phyloP scores from a whole-genome alignment of 176 grass and related monocot genomes.

The Aegilops umbellulata region DNA sequence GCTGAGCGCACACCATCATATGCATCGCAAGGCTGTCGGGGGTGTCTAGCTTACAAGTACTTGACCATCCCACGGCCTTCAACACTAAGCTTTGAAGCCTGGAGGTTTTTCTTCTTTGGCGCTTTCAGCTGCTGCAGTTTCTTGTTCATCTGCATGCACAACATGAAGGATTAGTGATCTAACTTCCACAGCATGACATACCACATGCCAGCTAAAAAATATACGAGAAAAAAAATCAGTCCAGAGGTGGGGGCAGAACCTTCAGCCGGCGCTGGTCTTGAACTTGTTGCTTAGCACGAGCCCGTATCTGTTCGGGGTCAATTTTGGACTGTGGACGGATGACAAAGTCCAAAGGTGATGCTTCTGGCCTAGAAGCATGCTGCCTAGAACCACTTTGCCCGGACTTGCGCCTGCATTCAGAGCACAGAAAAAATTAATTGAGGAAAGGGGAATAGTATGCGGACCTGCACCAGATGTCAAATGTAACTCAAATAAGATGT shows the following conservation, averaged over 20 bases:
- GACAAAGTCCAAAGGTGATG: constrained; percentile 85
- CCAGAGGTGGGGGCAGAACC: constrained; percentile 29
- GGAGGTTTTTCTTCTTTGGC: constrained; percentile 91
- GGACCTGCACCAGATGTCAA: neutral
- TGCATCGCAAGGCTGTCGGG: neutral
- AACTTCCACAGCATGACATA: neutral
- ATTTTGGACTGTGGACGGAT: constrained; percentile 89
- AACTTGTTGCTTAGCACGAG: constrained; percentile 79
- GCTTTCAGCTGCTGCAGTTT: constrained; percentile 88
- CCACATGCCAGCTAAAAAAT: constrained; percentile 1
- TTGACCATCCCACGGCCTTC: constrained; percentile 94
- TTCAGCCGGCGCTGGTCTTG: constrained; percentile 71
- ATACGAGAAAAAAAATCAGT: neutral
- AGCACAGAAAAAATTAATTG: neutral
- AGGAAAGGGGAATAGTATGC: neutral
- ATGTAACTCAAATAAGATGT: neutral
- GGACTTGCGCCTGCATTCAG: constrained; percentile 44
- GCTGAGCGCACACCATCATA: neutral
- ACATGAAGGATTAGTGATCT: neutral
- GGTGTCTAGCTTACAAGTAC: constrained; percentile 55
- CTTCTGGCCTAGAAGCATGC: constrained; percentile 86
- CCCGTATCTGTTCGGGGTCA: constrained; percentile 76
- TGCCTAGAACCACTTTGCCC: constrained; percentile 67
- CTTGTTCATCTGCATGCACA: constrained; percentile 75
- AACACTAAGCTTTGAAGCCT: constrained; percentile 92